Conservation (phyloP, 106 monocot species). For the Posidonia australis region DNA sequence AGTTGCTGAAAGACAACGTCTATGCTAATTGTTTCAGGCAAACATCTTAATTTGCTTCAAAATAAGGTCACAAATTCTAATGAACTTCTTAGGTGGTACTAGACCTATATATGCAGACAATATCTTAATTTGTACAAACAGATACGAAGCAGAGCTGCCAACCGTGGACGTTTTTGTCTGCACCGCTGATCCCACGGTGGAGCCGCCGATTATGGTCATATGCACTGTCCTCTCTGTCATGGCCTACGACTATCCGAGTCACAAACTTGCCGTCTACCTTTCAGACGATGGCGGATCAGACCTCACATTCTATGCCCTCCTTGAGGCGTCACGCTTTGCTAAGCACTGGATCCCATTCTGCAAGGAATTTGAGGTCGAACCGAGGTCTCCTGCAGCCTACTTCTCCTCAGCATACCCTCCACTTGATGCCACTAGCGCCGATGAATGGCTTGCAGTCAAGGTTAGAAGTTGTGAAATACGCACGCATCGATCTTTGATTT, state of each 20-base stretch:
- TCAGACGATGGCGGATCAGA: slow-evolving; percentile 73
- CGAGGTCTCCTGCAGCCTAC: slow-evolving; percentile 54
- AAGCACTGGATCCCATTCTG: slow-evolving; percentile 72
- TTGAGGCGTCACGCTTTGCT: slow-evolving; percentile 60
- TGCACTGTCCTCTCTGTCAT: slow-evolving; percentile 66
- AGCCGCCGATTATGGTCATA: slow-evolving; percentile 62
- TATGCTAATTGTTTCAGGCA: too few species aligned
- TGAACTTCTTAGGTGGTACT: too few species aligned
- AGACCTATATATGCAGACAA: too few species aligned
- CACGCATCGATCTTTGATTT: neutral
- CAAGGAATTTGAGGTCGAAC: slow-evolving; percentile 47
- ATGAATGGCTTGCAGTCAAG: slow-evolving; percentile 32
- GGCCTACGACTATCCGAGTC: slow-evolving; percentile 59
- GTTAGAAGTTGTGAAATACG: slow-evolving; percentile 21
- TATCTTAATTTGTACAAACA: too few species aligned
- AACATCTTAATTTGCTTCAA: too few species aligned
- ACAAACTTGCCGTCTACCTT: slow-evolving; percentile 61
- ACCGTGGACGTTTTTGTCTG: slow-evolving; percentile 61
- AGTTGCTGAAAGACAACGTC: too few species aligned
- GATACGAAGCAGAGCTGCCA: slow-evolving; percentile 28
- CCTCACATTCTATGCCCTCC: slow-evolving; percentile 69
- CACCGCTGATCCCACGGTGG: slow-evolving; percentile 61
- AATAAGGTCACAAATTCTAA: neutral
- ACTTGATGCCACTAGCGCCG: neutral
- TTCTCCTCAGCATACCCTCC: slow-evolving; percentile 16